Conservation (phyloP, 257 asterid genomes). For the Parsonsia alboflavescens region DNA sequence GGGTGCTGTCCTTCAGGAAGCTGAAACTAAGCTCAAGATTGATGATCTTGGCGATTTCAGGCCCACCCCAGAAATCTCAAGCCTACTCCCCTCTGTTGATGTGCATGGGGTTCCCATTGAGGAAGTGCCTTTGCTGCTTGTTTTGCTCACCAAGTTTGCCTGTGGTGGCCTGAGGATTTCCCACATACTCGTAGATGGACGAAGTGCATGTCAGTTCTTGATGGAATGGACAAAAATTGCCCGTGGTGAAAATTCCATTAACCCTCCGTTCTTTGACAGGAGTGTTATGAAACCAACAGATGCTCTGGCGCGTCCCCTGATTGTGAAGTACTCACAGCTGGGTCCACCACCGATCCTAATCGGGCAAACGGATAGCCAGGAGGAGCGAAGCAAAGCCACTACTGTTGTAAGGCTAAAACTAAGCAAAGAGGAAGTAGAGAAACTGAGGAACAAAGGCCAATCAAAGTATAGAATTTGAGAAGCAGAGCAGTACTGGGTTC, state of each 20-base stretch:
- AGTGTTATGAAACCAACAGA: not conserved
- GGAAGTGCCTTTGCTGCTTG: slow-evolving; percentile 8
- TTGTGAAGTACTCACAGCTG: not conserved
- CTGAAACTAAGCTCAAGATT: slow-evolving; percentile 35
- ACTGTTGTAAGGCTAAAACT: slow-evolving; percentile 13
- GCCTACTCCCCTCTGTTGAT: slow-evolving; percentile 26
- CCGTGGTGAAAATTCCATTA: slow-evolving; percentile 14
- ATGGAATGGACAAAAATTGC: slow-evolving; percentile 25
- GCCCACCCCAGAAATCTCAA: slow-evolving; percentile 35
- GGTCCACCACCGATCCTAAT: slow-evolving; percentile 10
- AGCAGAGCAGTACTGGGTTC: not conserved
- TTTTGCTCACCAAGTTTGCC: slow-evolving; percentile 15
- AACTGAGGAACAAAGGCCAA: slow-evolving; percentile 19
- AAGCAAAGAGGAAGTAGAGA: slow-evolving; percentile 12
- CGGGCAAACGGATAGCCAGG: slow-evolving; percentile 10
- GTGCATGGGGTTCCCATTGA: slow-evolving; percentile 1
- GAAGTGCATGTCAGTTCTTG: slow-evolving; percentile 11
- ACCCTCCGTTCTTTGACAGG: slow-evolving; percentile 19
- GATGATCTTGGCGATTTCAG: slow-evolving; percentile 53
- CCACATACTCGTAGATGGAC: slow-evolving; percentile 20
- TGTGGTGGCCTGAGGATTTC: slow-evolving; percentile 26
- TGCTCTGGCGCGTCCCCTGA: not conserved
- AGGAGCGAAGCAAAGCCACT: slow-evolving; percentile 23
- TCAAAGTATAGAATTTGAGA: not conserved
- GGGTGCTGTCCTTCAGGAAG: slow-evolving; percentile 49